Percentiles rank a stretch among this genome's conserved stretches.
Conservation (phyloP, 2,329 filamentous ascomycete species). For the Clonostachys chloroleuca region DNA sequence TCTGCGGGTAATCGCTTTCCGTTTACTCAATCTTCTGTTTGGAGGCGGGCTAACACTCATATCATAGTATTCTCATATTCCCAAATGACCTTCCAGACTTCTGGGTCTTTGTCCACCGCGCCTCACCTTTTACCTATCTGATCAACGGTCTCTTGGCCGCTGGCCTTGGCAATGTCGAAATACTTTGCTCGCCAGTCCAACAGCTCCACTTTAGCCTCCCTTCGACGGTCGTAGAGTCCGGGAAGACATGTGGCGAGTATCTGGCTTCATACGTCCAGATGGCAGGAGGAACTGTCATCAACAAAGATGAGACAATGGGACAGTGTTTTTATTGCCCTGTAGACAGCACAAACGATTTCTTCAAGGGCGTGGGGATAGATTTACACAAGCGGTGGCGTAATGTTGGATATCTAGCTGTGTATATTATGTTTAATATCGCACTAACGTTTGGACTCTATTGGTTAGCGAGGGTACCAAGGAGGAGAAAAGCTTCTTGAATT, state of each 20-base stretch:
- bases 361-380: no score
- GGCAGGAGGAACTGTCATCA: no score
- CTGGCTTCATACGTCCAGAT: constrained; percentile 18
- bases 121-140: constrained; percentile 65
- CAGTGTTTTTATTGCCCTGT: no score
- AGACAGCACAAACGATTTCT: no score
- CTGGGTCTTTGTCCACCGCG: constrained; percentile 72
- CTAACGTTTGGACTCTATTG: no score
- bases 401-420: no score
- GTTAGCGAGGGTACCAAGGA: no score
- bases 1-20: constrained; percentile 44
- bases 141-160: constrained; percentile 67
- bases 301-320: no score
- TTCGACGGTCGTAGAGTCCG: constrained; percentile 6
- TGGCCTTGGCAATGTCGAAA: constrained; percentile 44
- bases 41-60: constrained; percentile 48
- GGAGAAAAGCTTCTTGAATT: no score
- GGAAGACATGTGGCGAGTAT: constrained; percentile 52
- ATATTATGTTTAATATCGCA: no score
- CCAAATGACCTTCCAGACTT: constrained; percentile 61
- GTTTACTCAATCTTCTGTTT: constrained; percentile 50
- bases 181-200: constrained; percentile 62
- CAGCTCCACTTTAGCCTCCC: constrained; percentile 57
- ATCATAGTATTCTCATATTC: constrained; percentile 40
- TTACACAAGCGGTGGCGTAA: no score